These are phyloP conservation scores for Rhynchospora pubera DNA, from an alignment of 176 grass and related monocot species.

Conservation along the genomic window DNA sequence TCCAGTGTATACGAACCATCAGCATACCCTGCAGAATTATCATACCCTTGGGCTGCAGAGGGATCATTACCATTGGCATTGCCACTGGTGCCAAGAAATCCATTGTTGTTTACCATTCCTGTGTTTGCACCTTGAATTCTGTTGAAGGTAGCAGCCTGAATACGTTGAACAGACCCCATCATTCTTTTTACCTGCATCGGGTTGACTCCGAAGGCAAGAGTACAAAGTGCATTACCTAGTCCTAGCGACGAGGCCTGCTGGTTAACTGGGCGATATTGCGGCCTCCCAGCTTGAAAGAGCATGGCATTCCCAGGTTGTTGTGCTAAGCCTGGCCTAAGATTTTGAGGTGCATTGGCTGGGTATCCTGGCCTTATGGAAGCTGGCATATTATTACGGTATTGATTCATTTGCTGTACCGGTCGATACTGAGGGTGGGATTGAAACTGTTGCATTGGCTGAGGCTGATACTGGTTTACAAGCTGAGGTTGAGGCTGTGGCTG, in stretches of 20 bases:
- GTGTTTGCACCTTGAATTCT: too few species aligned
- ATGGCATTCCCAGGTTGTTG: not conserved
- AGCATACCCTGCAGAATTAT: too few species aligned
- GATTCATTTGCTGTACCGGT: not conserved
- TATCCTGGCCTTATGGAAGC: not conserved
- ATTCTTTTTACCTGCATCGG: too few species aligned
- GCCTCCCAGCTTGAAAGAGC: not conserved
- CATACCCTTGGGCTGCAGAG: too few species aligned
- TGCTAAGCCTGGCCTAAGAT: not conserved
- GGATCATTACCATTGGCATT: too few species aligned
- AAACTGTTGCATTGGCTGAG: not conserved
- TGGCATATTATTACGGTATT: not conserved
- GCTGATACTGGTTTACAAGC: not conserved
- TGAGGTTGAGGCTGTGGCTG: not conserved
- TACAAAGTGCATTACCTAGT: not conserved
- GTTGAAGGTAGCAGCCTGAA: too few species aligned
- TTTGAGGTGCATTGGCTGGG: not conserved
- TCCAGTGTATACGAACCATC: too few species aligned
- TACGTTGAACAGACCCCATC: too few species aligned
- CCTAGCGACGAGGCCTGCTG: not conserved
- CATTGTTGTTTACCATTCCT: too few species aligned
- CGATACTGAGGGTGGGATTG: not conserved
- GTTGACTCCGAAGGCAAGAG: not conserved
- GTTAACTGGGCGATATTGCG: not conserved
- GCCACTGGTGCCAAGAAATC: too few species aligned